A percentile compares a stretch with the other conserved stretches of the same genome.
Evolutionary conservation across 1,139 yeast species (phyloP).

Genomic region (Hyphopichia buzzinii): DNA sequence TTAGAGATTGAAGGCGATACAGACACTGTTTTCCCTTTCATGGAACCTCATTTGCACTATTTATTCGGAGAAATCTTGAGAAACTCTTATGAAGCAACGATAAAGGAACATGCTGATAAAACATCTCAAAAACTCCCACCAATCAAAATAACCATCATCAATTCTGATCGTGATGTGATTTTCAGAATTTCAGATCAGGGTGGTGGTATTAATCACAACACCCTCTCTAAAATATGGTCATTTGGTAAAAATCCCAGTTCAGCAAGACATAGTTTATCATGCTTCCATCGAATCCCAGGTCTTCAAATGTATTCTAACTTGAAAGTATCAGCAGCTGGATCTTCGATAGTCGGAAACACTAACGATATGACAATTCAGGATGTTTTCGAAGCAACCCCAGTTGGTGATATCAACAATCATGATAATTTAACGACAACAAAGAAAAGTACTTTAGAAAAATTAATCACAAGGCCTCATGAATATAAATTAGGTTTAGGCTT

Average conservation of each 20-base stretch:
- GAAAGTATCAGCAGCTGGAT: constrained; percentile 39
- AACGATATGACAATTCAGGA: constrained; percentile 13
- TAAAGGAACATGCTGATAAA: constrained; percentile 36
- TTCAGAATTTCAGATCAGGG: constrained; percentile 87
- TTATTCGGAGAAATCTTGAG: constrained; percentile 83
- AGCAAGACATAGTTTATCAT: constrained; percentile 55
- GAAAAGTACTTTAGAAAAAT: constrained; percentile 36
- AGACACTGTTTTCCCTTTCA: constrained; percentile 69
- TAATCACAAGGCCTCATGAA: constrained; percentile 71
- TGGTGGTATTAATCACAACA: constrained; percentile 71
- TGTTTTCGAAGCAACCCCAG: constrained; percentile 28
- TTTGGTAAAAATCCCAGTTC: constrained; percentile 67
- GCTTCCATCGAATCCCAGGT: constrained; percentile 70
- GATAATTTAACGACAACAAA: constrained; percentile 23
- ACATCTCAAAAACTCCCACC: constrained; percentile 54
- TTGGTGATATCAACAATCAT: constrained; percentile 38
- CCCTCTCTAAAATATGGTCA: constrained; percentile 72
- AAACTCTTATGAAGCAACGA: constrained; percentile 80
- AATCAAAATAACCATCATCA: constrained; percentile 65
- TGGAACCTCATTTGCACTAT: constrained; percentile 83
- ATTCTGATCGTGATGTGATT: constrained; percentile 62
- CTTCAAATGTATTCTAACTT: constrained; percentile 41
- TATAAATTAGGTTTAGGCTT: constrained; percentile 81
- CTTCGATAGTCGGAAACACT: constrained; percentile 21
- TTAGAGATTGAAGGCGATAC: constrained; percentile 67